Base-by-base conservation (phyloP, 176 grass and related monocot species). In the Rhipidocladum racemiflorum region DNA sequence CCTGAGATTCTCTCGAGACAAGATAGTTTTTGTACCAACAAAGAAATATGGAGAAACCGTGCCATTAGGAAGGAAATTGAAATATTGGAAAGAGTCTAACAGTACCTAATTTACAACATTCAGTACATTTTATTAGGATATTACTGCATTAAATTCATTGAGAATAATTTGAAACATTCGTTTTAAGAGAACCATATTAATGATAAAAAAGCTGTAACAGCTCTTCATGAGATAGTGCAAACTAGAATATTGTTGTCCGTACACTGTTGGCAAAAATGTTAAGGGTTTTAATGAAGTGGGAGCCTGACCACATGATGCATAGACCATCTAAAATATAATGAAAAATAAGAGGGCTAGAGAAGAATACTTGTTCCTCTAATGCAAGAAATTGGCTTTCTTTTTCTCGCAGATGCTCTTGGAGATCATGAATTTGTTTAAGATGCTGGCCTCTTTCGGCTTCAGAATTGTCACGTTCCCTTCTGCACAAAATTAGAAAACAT, bases 401-500 rank as follows among this genome's bases (percentile, higher is more conserved):
- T 86, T 95, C 96, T 61, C 77, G 82, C 40, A 93, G 64, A 74
- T 83, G 90, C 85, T 97, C 90, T 88, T 99, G 93, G 25, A 99
- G 83, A 60, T 99, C 96, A 87, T 79, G 90, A 59, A 99, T 93
- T 82, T 99, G 89, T 68, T 91, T 93, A 85, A 99, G 76, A 87
- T 93, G 87, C 44, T 99, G 96, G 4, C 85, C 83, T 77, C 96
- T 95, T 92, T 99, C 96, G 32, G 87, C 90, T 89, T 99, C 96
- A 48, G 83, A 77, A 77, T 93, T 95, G 71, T 99, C 96, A 62
- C 87, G 88, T 78, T 99, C 96, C 80, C 92, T 95, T 92, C 96
- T 99, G 83, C 75, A 90, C 71, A 35, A 89, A 83, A 75, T 42
- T 51, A 73, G 25, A 86, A 78, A 73, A 32, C 25, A 81, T n/a